Conservation (phyloP, 345 rosid species). For the Gossypium anomalum region DNA sequence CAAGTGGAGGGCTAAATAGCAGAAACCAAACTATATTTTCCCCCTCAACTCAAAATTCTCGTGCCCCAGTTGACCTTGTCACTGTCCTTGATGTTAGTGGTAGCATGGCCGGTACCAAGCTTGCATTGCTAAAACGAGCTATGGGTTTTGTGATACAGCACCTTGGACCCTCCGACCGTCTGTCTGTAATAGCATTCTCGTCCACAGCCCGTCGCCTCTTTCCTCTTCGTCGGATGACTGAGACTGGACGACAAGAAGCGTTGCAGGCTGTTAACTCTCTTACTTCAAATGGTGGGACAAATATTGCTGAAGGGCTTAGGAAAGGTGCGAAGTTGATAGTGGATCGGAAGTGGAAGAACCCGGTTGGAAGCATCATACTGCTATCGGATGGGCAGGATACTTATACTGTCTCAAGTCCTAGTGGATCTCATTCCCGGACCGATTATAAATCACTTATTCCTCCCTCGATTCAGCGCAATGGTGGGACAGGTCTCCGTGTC, state of each 20-base stretch:
- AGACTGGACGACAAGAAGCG: slow-evolving; percentile 74
- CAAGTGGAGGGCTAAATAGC: slow-evolving; percentile 27
- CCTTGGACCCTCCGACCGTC: slow-evolving; percentile 87
- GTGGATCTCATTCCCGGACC: slow-evolving; percentile 23
- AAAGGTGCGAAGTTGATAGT: slow-evolving; percentile 75
- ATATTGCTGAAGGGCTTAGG: slow-evolving; percentile 85
- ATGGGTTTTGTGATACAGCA: slow-evolving; percentile 99
- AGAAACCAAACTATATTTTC: slow-evolving; percentile 18
- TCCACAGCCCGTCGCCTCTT: slow-evolving; percentile 85
- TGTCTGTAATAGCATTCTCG: slow-evolving; percentile 92
- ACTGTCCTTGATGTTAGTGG: slow-evolving; percentile 98
- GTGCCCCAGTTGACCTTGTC: slow-evolving; percentile 84
- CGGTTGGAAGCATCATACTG: slow-evolving; percentile 76
- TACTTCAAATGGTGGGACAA: slow-evolving; percentile 85
- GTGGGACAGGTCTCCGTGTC: slow-evolving; percentile 43
- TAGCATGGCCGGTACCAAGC: slow-evolving; percentile 96
- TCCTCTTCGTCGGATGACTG: slow-evolving; percentile 84
- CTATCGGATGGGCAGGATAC: slow-evolving; percentile 96
- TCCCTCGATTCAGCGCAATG: slow-evolving; percentile 32
- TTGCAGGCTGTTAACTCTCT: slow-evolving; percentile 82
- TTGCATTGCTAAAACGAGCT: slow-evolving; percentile 91
- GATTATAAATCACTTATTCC: slow-evolving; percentile 66
- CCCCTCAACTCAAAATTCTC: slow-evolving; percentile 34
- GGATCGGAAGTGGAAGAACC: slow-evolving; percentile 78
- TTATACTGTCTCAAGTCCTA: slow-evolving; percentile 53